Base-by-base conservation (phyloP, 306 rosid species). In the Sicyos baderoa region DNA sequence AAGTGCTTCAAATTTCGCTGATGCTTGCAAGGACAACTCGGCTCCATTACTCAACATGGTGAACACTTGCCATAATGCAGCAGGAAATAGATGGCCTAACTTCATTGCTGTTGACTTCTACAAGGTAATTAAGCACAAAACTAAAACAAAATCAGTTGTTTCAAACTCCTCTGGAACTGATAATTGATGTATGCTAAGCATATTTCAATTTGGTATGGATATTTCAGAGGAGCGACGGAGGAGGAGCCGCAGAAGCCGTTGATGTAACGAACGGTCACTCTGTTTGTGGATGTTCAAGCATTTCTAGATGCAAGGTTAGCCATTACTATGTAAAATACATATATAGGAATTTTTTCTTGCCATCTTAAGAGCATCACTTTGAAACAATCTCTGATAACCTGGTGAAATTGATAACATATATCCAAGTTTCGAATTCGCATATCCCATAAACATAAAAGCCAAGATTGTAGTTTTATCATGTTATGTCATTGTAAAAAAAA, bases 61-160 rank as follows among this genome's bases (percentile, higher is more conserved):
- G 55, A 81, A 78, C 64, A 88, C 97, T 48, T 91, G 94, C 76
- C 73, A 72, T 60, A 67, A 53, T 65, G 94, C 88, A n/a, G 78
- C 88, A 1, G 87, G 85, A 4, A 74, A 87, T 66, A 82, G 94
- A 49, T 87, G 96, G 94, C 82, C 96, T 22, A 91, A 91, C 80
- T 91, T 91, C 82, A 85, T 91, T 67, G 82, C 94, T 19, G 91
- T 88, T 68, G 96, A 91, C 75, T 91, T 82, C 79, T 85, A 87
- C 85, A 82, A 84, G 96, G 97, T 37, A 64, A 19, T 35, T 4
- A 35, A 32, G 35, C 50, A 63, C 68, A 61, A 61, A 62, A 37
- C 27, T 37, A 40, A 1, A 65, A 9, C 50, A 13, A 44, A 13
- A 66, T 45, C 71, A 66, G 15, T 25, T 14, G 7, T 18, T 48